Evolutionary conservation across 2,329 filamentous ascomycete species (phyloP).

Genomic region (Apiospora koreana): DNA sequence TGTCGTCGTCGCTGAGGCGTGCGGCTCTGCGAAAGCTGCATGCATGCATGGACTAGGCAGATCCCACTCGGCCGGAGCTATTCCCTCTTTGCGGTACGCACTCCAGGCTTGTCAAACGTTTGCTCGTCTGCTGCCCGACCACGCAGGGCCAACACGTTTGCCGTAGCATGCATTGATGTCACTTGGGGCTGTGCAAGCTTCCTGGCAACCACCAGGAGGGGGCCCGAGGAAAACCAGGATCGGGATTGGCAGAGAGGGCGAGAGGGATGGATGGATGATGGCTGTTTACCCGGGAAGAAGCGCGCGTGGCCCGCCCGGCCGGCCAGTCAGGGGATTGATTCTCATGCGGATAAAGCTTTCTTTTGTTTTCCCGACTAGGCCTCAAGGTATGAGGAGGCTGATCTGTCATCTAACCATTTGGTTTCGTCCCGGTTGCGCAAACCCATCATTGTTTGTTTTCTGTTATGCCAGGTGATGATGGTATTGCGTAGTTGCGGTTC

Average conservation of each 20-base stretch:
- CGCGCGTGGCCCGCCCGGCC: neutral
- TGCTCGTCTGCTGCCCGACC: neutral
- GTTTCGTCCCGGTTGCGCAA: neutral
- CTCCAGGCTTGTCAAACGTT: neutral
- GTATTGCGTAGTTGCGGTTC: neutral
- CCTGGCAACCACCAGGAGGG: neutral
- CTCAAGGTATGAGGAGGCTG: neutral
- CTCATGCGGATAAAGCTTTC: neutral
- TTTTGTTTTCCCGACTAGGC: neutral
- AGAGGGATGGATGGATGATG: neutral
- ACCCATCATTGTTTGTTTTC: neutral
- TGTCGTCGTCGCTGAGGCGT: neutral
- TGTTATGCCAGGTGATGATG: neutral
- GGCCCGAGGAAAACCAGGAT: neutral
- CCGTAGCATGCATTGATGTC: neutral
- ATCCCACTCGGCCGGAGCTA: neutral
- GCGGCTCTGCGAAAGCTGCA: neutral
- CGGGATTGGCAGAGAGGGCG: neutral
- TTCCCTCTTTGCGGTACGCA: neutral
- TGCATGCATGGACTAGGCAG: neutral
- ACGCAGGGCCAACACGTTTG: neutral
- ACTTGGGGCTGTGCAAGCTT: constrained; percentile 1
- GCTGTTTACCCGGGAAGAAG: neutral
- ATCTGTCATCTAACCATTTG: neutral
- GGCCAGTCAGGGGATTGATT: neutral